Evolutionary conservation across 192 early-diverging fungal genomes (phyloP).

Genomic region (Chytriomyces sp.): DNA sequence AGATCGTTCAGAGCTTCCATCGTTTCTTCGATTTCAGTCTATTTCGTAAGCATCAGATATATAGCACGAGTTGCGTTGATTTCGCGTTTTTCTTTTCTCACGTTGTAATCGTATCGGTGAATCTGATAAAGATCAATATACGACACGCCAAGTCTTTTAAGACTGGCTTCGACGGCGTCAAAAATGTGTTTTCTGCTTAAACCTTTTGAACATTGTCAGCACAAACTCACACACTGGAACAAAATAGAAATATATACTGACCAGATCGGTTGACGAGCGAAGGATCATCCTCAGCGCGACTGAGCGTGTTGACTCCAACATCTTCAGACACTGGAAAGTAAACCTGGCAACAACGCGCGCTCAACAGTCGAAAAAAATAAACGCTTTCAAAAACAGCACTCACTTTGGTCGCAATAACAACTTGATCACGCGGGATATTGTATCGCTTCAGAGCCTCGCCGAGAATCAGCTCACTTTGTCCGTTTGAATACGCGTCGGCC

Average conservation of each 20-base stretch:
- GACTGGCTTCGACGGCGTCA: conserved; percentile 56
- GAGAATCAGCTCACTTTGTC: conserved; percentile 59
- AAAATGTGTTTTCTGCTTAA: conserved; percentile 49
- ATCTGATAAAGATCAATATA: conserved; percentile 65
- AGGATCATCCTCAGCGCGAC: conserved; percentile 25
- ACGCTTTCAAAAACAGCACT: neutral
- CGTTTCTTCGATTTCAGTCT: conserved; percentile 69
- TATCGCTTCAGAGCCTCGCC: conserved; percentile 58
- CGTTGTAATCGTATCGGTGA: conserved; percentile 53
- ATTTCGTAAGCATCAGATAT: neutral
- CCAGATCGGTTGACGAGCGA: conserved; percentile 26
- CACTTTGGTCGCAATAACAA: conserved; percentile 65
- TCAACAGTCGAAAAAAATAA: too few species aligned
- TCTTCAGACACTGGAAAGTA: conserved; percentile 27
- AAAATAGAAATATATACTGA: conserved; percentile 1
- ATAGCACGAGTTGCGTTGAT: too few species aligned
- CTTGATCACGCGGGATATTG: conserved; percentile 59
- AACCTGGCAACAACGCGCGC: neutral
- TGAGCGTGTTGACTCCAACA: conserved; percentile 27
- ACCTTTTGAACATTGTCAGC: conserved; percentile 29
- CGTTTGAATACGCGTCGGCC: conserved; percentile 64
- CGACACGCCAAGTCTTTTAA: conserved; percentile 57
- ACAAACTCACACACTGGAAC: conserved; percentile 11
- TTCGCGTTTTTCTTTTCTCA: neutral
- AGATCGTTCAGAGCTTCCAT: conserved; percentile 73